phyloP scores from a whole-genome alignment of 768 basidiomycete genomes.

The Hirschioporus abietinus region DNA sequence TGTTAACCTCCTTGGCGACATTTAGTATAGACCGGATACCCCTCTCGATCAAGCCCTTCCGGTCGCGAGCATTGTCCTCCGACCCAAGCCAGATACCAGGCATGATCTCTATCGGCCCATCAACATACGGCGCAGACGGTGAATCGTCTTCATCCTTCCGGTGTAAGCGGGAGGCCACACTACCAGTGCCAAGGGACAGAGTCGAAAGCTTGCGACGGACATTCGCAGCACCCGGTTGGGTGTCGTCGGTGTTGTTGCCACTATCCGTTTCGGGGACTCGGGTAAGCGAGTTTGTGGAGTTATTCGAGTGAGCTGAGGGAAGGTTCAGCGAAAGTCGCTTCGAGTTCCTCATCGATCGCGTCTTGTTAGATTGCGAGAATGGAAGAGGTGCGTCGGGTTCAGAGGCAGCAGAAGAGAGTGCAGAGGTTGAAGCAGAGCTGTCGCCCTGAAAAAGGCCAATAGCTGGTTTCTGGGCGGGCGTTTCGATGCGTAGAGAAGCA shows the following conservation, averaged over 20 bases:
- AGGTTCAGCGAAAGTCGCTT: slow-evolving; percentile 72
- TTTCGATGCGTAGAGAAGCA: slow-evolving; percentile 53
- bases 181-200: slow-evolving; percentile 57
- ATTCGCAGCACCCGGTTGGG: slow-evolving; percentile 24
- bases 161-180: slow-evolving; percentile 47
- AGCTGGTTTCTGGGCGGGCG: slow-evolving; percentile 42
- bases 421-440: slow-evolving; percentile 37
- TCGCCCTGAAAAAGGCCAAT: slow-evolving; percentile 45
- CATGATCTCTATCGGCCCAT: slow-evolving; percentile 80
- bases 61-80: slow-evolving; percentile 87
- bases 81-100: slow-evolving; percentile 88
- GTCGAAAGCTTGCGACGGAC: slow-evolving; percentile 54
- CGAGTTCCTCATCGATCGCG: slow-evolving; percentile 56
- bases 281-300: slow-evolving; percentile 46
- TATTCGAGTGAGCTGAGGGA: slow-evolving; percentile 47
- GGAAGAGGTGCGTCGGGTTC: slow-evolving; percentile 46
- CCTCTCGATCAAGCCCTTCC: slow-evolving; percentile 60
- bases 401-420: slow-evolving; percentile 44
- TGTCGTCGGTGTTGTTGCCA: slow-evolving; percentile 27
- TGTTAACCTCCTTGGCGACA: slow-evolving; percentile 86
- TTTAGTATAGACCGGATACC: slow-evolving; percentile 82
- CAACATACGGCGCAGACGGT: slow-evolving; percentile 62
- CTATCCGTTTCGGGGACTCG: slow-evolving; percentile 27
- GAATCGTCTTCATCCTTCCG: slow-evolving; percentile 59
- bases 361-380: slow-evolving; percentile 33